Conservation (phyloP, 208 protist species). For the Acanthamoeba lenticulata region DNA sequence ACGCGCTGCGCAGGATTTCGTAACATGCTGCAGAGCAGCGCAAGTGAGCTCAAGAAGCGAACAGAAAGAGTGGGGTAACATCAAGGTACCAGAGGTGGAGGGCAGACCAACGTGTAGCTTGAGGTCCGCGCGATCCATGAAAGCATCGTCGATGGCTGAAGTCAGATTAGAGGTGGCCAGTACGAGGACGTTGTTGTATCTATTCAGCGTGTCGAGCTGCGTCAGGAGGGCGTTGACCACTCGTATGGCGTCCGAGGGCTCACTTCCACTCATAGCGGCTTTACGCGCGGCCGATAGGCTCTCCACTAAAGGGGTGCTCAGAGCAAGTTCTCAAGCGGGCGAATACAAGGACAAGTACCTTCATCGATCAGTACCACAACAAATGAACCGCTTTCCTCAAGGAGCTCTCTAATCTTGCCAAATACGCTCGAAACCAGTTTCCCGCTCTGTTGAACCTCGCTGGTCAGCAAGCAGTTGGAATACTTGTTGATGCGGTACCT, state of each 20-base stretch:
- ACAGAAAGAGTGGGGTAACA: neutral
- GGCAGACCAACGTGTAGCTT: constrained; percentile 94
- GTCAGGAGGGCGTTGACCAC: constrained; percentile 96
- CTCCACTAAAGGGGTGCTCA: constrained; percentile 87
- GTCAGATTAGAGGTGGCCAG: constrained; percentile 97
- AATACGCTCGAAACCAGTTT: constrained; percentile 91
- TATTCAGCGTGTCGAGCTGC: constrained; percentile 94
- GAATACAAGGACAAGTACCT: neutral
- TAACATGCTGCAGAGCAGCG: constrained; percentile 1
- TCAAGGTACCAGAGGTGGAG: constrained; percentile 61
- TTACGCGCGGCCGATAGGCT: constrained; percentile 93
- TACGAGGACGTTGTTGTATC: constrained; percentile 92
- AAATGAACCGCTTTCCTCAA: constrained; percentile 86
- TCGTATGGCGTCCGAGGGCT: constrained; percentile 95
- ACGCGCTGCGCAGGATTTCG: neutral
- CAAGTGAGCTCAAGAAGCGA: neutral
- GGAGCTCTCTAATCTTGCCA: constrained; percentile 88
- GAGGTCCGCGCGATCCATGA: constrained; percentile 96
- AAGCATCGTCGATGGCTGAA: constrained; percentile 82
- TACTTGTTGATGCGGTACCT: no score
- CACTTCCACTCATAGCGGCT: constrained; percentile 90
- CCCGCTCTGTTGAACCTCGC: neutral
- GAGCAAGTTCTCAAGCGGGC: neutral
- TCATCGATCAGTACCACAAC: constrained; percentile 93
- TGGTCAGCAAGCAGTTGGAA: neutral